Conservation (phyloP, 768 basidiomycete species). For the Kwoniella sp. region DNA sequence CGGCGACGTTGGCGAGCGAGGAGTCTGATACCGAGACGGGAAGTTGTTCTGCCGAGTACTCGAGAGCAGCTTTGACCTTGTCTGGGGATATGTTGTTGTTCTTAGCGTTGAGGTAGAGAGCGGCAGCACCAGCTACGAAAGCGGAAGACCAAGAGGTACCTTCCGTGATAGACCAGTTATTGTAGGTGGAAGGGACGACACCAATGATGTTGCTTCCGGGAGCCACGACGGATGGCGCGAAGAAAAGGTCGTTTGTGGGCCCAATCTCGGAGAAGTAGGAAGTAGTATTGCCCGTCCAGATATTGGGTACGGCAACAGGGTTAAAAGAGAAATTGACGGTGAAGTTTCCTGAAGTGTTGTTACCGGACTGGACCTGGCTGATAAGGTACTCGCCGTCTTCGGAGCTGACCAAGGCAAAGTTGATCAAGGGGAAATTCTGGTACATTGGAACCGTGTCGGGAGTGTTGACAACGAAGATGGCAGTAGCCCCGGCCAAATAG, state of each 20-base stretch:
- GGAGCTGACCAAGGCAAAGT: conserved; percentile 41
- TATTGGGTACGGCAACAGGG: conserved; percentile 60
- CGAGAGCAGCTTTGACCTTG: conserved; percentile 38
- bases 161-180: conserved; percentile 38
- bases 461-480: conserved; percentile 38
- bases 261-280: conserved; percentile 65
- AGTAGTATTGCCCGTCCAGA: conserved; percentile 62
- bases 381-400: conserved; percentile 52
- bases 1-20: conserved; percentile 44
- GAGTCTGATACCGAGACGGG: conserved; percentile 34
- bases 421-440: conserved; percentile 40
- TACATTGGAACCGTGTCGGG: conserved; percentile 31
- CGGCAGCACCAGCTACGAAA: conserved; percentile 53
- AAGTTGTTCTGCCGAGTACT: conserved; percentile 41
- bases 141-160: conserved; percentile 44
- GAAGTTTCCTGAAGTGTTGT: conserved; percentile 25
- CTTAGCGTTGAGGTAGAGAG: conserved; percentile 52
- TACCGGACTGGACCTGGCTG: conserved; percentile 26
- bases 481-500: conserved; percentile 30
- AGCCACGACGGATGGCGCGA: conserved; percentile 63
- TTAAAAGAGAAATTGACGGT: conserved; percentile 46
- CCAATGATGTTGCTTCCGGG: conserved; percentile 57
- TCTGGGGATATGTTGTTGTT: conserved; percentile 33
- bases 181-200: conserved; percentile 30
- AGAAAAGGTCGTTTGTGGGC: conserved; percentile 62